A percentile compares a stretch with the other conserved stretches of the same genome.
These are phyloP conservation scores for Funneliformis geosporum DNA, from an alignment of 192 early-diverging fungal species.

Conservation along the genomic window DNA sequence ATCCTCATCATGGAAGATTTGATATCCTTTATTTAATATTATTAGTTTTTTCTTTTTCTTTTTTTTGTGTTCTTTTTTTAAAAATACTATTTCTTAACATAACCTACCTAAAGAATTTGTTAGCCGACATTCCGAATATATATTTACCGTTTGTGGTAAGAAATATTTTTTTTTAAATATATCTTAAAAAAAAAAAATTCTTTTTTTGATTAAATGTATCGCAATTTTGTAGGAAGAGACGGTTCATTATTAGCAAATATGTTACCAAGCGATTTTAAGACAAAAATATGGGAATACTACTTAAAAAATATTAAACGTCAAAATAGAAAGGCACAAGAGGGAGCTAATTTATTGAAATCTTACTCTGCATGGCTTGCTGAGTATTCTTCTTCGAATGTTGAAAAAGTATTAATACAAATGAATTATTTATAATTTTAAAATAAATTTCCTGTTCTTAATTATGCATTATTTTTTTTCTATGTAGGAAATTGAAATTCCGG, in stretches of 20 bases:
- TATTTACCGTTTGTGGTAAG: conserved; percentile 47
- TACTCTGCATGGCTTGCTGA: conserved; percentile 69
- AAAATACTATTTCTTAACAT: neutral
- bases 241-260: conserved; percentile 51
- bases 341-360: conserved; percentile 52
- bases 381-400: neutral
- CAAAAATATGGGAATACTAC: conserved; percentile 49
- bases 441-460: neutral
- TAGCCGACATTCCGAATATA: conserved; percentile 38
- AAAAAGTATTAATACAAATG: neutral
- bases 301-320: conserved; percentile 46
- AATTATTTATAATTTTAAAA: neutral
- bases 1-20: conserved; percentile 37
- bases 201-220: conserved; percentile 33
- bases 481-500: conserved; percentile 71
- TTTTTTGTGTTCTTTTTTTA: neutral
- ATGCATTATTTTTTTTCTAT: neutral
- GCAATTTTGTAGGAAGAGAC: conserved; percentile 44
- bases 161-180: neutral
- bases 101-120: conserved; percentile 40
- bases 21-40: conserved; percentile 20
- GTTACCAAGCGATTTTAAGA: conserved; percentile 45
- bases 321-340: conserved; percentile 34
- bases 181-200: neutral
- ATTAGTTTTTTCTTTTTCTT: neutral